Percentiles rank a stretch among this genome's conserved stretches.
Conservation (phyloP, 2,329 filamentous ascomycete genomes). For the Penicillium crustosum region DNA sequence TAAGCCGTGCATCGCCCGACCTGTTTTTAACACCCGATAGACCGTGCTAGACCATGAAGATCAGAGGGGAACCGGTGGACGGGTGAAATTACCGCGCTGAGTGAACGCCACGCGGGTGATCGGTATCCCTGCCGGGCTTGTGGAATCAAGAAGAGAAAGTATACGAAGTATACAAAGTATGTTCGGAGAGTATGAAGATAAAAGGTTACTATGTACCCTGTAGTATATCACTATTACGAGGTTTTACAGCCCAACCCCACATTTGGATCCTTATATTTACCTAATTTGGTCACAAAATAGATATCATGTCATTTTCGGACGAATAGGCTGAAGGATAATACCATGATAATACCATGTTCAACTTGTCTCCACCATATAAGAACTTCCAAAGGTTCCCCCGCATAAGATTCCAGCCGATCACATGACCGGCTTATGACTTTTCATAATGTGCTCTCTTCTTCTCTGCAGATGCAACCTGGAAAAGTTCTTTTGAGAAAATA, state of each 20-base stretch:
- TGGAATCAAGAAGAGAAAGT: neutral
- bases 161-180: neutral
- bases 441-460: neutral
- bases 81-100: conserved; percentile 1
- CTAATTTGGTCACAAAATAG: neutral
- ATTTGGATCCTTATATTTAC: neutral
- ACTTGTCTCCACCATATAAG: neutral
- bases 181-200: neutral
- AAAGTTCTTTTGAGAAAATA: neutral
- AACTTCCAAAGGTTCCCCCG: neutral
- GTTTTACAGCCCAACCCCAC: neutral
- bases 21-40: neutral
- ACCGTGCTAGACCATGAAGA: neutral
- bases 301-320: neutral
- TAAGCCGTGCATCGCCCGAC: conserved; percentile 6
- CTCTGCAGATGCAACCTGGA: neutral
- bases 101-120: conserved; percentile 7
- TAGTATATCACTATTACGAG: neutral
- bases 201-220: neutral
- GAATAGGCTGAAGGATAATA: neutral
- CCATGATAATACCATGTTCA: neutral
- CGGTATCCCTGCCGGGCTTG: neutral
- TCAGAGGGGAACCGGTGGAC: conserved; percentile 1
- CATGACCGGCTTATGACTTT: conserved; percentile 6
- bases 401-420: conserved; percentile 11